Base-by-base conservation (phyloP, 352 stramenopile species). In the Phytophthora constricta region DNA sequence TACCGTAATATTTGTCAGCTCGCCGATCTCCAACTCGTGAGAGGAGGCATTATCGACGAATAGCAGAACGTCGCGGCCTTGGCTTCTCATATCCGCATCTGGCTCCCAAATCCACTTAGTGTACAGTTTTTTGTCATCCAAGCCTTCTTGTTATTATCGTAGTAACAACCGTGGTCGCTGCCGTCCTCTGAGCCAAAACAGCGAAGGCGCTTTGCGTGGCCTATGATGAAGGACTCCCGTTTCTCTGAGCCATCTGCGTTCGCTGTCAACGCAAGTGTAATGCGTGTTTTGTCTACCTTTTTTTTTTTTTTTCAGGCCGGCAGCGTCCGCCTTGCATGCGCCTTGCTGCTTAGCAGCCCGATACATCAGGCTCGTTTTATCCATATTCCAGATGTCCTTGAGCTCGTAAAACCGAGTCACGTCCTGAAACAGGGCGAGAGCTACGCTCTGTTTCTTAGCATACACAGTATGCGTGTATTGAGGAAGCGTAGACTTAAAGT, bases 91-190 rank as follows among this genome's bases (percentile, higher is more conserved):
- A 11, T 51, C 22, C 9, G 4, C 16, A 19, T 51, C 45, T 5
- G 33, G 33, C 23, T n/a, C 5, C 2, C 17, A 3, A 13, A 51
- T 51, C 45, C 45, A 51, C 45, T 51, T 23, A 9, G 22, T 34
- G 45, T 19, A 51, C 45, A 51, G 19, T 11, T 26, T 9, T 26
- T 23, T 13, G 45, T 34, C 8, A 51, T 51, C 45, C 45, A 51
- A 16, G 45, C 45, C 22, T 51, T 37, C 13, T 51, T 51, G 45
- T n/a, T 51, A n/a, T 34, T 34, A 5, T 22, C n/a, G 23, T 51
- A 51, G 17, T 51, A 34, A 14, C 8, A 51, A 17, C 45, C 45
- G 23, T 31, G 22, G 10, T 31, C 45, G 4, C 16, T 23, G 17
- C 23, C 45, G 5, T 51, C 45, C 33, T 51, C 33, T 9, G n/a